Conservation (phyloP, 2,329 filamentous ascomycete species). For the Aspergillus viridinutans region DNA sequence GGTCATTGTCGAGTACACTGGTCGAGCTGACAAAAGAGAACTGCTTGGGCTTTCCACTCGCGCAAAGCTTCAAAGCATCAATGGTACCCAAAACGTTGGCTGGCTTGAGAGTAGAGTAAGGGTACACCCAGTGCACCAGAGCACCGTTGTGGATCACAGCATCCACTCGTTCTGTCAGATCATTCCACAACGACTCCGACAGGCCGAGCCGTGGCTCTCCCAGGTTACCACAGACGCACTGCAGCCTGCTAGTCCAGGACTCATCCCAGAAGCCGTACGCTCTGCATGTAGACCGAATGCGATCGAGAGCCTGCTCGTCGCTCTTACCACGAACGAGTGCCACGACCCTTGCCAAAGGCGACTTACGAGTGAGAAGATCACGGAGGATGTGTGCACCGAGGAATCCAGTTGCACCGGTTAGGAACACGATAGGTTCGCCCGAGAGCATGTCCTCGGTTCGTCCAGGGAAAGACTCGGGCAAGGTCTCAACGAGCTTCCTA, state of each 20-base stretch:
- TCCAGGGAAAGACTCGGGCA: slow-evolving; percentile 44
- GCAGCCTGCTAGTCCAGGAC: slow-evolving; percentile 60
- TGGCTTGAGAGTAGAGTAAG: slow-evolving; percentile 66
- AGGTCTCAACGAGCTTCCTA: slow-evolving; percentile 43
- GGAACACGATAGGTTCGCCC: slow-evolving; percentile 59
- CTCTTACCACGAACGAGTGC: slow-evolving; percentile 71
- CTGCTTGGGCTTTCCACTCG: slow-evolving; percentile 70
- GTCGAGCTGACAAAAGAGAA: slow-evolving; percentile 82
- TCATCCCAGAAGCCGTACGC: slow-evolving; percentile 75
- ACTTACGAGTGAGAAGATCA: slow-evolving; percentile 64
- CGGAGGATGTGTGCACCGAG: slow-evolving; percentile 74
- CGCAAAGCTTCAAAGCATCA: slow-evolving; percentile 70
- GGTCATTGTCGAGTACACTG: slow-evolving; percentile 72
- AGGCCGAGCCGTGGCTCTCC: slow-evolving; percentile 69
- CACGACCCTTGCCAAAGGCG: slow-evolving; percentile 59
- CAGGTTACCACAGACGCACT: slow-evolving; percentile 69
- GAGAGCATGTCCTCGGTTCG: slow-evolving; percentile 33
- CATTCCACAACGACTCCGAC: slow-evolving; percentile 61
- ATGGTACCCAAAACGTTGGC: slow-evolving; percentile 80
- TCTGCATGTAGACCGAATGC: slow-evolving; percentile 63
- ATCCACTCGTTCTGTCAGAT: slow-evolving; percentile 63
- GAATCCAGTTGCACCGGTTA: slow-evolving; percentile 90
- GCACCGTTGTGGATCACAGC: slow-evolving; percentile 80
- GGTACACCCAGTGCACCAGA: slow-evolving; percentile 71
- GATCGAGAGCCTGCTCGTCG: slow-evolving; percentile 55